Evolutionary conservation across 306 rosid genomes (phyloP).

Genomic region (Cucurbita argyrosperma): DNA sequence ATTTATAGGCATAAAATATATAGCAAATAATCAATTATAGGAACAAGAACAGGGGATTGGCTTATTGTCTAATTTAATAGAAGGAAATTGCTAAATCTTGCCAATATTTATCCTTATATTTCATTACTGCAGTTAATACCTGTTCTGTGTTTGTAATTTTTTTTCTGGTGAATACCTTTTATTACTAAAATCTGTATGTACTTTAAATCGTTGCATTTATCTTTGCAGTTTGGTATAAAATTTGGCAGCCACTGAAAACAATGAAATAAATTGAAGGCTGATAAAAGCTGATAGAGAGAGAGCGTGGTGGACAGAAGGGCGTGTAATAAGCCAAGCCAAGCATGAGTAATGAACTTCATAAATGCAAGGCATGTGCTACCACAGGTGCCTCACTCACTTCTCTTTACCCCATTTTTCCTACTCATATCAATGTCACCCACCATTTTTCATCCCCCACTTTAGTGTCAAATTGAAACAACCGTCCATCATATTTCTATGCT

Average conservation of each 20-base stretch:
- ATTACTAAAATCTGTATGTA: not conserved
- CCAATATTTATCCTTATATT: not conserved
- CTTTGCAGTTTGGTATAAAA: not conserved
- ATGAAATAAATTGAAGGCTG: not conserved
- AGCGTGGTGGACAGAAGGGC: not conserved
- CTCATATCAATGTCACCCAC: slow-evolving; percentile 5
- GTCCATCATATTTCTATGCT: not conserved
- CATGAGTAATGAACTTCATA: slow-evolving; percentile 14
- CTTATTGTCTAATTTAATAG: not conserved
- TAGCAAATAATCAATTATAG: not conserved
- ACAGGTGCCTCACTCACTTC: slow-evolving; percentile 9
- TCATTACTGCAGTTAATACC: not conserved
- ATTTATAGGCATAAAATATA: not conserved
- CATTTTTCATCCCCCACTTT: not conserved
- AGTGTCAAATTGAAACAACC: not conserved
- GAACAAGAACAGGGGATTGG: not conserved
- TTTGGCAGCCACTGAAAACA: not conserved
- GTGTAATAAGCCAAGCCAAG: slow-evolving; percentile 12
- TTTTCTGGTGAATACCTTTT: not conserved
- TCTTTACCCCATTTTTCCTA: not conserved
- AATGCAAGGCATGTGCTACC: slow-evolving; percentile 41
- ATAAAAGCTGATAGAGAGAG: not conserved
- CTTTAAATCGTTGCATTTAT: not conserved
- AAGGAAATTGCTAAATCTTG: not conserved
- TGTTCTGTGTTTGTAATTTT: not conserved